Base-by-base conservation (phyloP, 352 stramenopile species). In the Globisporangium megalacanthum region DNA sequence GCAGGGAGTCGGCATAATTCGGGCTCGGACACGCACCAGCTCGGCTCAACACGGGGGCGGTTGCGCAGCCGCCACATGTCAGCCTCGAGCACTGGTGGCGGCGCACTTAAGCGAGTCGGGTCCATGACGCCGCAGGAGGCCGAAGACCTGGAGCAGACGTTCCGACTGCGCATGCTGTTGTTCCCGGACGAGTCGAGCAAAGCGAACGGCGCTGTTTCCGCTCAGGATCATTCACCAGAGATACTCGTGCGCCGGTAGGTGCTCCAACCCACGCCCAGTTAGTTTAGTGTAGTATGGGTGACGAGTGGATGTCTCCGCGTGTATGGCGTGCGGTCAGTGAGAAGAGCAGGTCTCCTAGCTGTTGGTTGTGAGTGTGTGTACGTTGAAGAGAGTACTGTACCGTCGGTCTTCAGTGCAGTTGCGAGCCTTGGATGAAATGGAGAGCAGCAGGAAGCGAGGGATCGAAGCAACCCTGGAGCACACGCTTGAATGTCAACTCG, bases 131-230 rank as follows among this genome's bases (percentile, higher is more conserved):
- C n/a, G 11, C 58, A 64, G 6, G 50, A 64, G 6, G 31, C 36
- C 20, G 64, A 68, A 3, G 67, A 74, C 35, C 54, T 74, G 9
- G 67, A 71, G 47, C 54, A 67, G 31, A 74, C 68, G 19, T 72
- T 74, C 57, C 60, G 64, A 10, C 49, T 74, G n/a, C 67, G 64
- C 15, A 66, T 60, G 63, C 49, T 69, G 64, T 60, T 74, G 2
- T 71, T 71, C 19, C 51, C 60, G 8, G 49, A 62, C 41, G 58
- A 58, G 29, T 29, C 15, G 51, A 69, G 22, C 22, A 47, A 17
- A 31, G 56, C 8, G 25, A 49, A 25, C 54, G 39, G 39, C 39
- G 39, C 6, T 11, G 15, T 13, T 45, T 19, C 3, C 39, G 3
- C 10, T 4, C 39, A 45, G 39, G 10, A 45, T 14, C 42, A 22